Evolutionary conservation across 169 alveolate genomes (phyloP), one percentile per base, ranked within the genome.

Genomic region (Eimeria acervulina): DNA sequence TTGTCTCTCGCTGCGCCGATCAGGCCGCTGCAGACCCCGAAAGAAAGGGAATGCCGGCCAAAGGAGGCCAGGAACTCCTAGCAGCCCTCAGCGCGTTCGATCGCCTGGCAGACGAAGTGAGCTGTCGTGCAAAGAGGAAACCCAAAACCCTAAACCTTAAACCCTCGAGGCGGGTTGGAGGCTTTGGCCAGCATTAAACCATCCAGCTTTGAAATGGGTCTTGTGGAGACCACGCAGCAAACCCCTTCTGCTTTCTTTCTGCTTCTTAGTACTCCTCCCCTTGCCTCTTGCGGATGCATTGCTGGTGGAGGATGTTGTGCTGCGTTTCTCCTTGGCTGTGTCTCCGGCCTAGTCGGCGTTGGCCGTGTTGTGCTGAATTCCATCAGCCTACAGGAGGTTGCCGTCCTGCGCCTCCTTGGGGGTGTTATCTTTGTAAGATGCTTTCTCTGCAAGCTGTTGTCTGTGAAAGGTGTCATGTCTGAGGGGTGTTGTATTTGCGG

Each of bases 1-100:
- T 76, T 68, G 90, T 81, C 23, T 87, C 68, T 31, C 72, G 84
- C 91, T 92, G 44, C 70, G 91, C 95, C 51, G 95, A 74, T 44
- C 47, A 81, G 70, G 91, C 95, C 7, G 95, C 83, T 0, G 66
- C 51, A 5, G 83, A 76, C 44, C 88, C 83, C 23, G 95, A 92
- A 33, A n/a, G 95, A 12, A 74, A 90, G 80, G 84, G 91, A 33
- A 51, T 84, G 33, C 83, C 95, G 68, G 68, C 90, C 92, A 31
- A 78, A 55, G 84, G 95, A 31, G 76, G 91, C n/a, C 40, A 81
- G 81, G 84, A 28, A 31, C 84, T 92, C 19, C 36, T 92, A 19
- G 83, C 31, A 10, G 92, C 84, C 31, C 95, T 92, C 47, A 19
- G 59, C 66, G 70, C 61, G 1, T 92, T 92, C 91, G 95, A 92